Conservation (phyloP, 1,139 yeast genomes). For the Petasospora fabianii region DNA sequence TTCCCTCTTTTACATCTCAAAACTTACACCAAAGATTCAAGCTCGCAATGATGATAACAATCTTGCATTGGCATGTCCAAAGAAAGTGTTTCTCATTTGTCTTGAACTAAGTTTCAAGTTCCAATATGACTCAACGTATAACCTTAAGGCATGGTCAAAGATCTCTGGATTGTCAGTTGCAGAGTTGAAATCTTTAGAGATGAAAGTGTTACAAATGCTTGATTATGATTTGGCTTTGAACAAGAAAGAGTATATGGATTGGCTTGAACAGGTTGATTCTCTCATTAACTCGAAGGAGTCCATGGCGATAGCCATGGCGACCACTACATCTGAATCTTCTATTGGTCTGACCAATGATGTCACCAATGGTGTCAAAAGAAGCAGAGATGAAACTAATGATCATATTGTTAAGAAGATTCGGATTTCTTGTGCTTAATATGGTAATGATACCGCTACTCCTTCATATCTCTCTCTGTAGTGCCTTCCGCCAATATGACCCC, state of each 20-base stretch:
- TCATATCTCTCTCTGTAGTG: no score
- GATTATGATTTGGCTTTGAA: conserved; percentile 48
- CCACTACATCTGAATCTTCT: no score
- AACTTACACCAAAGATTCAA: conserved; percentile 34
- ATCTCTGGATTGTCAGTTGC: conserved; percentile 58
- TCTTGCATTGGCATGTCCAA: conserved; percentile 43
- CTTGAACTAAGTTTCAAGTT: conserved; percentile 70
- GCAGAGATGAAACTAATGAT: no score
- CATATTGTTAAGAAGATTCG: no score
- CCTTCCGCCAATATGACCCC: no score
- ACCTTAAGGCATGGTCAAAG: conserved; percentile 71
- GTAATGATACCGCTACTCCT: no score
- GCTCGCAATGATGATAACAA: conserved; percentile 1
- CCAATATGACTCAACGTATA: conserved; percentile 67
- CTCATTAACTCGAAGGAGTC: background rate
- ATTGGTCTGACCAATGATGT: no score
- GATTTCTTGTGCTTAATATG: no score
- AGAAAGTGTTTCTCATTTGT: conserved; percentile 62
- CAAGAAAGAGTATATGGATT: conserved; percentile 6
- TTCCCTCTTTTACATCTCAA: conserved; percentile 59
- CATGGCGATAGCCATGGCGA: background rate
- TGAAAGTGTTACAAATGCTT: conserved; percentile 48
- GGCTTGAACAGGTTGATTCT: no score
- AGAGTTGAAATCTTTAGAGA: conserved; percentile 52
- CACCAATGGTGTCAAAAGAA: no score